These are phyloP conservation scores for Sugiyamaella neomexicana DNA, from an alignment of 1,139 yeast genomes.

Conservation along the genomic window DNA sequence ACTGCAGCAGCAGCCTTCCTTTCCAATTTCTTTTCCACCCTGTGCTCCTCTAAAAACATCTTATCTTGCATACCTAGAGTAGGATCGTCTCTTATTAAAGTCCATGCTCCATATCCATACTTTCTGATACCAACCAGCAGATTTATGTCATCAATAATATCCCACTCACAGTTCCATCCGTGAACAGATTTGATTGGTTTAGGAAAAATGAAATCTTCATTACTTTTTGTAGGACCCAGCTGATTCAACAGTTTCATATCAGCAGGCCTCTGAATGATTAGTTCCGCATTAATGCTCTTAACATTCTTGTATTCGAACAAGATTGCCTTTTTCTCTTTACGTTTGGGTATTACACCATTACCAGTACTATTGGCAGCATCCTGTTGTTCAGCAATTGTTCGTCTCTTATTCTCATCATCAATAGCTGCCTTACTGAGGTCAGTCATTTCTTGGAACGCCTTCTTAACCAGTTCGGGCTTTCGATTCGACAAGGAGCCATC, in stretches of 20 bases:
- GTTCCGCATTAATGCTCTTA: conserved; percentile 87
- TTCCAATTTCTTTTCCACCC: conserved; percentile 45
- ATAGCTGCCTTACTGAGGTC: conserved; percentile 62
- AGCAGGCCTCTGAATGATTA: conserved; percentile 74
- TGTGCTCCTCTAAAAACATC: conserved; percentile 56
- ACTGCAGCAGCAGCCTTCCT: conserved; percentile 38
- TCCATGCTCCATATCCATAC: conserved; percentile 97
- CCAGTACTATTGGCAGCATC: conserved; percentile 44
- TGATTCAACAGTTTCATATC: conserved; percentile 70
- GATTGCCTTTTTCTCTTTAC: conserved; percentile 74
- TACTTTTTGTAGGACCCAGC: conserved; percentile 48
- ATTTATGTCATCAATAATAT: conserved; percentile 77
- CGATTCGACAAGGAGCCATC: conserved; percentile 89
- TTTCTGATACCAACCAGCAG: conserved; percentile 82
- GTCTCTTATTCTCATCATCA: conserved; percentile 64
- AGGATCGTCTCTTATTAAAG: conserved; percentile 93
- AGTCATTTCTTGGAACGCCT: conserved; percentile 70
- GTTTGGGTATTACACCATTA: conserved; percentile 1
- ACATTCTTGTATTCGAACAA: conserved; percentile 88
- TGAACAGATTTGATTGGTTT: conserved; percentile 74
- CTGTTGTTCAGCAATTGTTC: conserved; percentile 56
- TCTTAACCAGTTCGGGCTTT: conserved; percentile 77
- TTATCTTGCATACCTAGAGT: conserved; percentile 82
- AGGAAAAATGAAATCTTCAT: conserved; percentile 53
- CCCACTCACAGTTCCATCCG: conserved; percentile 93